These are phyloP conservation scores for Microdochium trichocladiopsis DNA, from an alignment of 2,329 filamentous ascomycete species.

Conservation along the genomic window DNA sequence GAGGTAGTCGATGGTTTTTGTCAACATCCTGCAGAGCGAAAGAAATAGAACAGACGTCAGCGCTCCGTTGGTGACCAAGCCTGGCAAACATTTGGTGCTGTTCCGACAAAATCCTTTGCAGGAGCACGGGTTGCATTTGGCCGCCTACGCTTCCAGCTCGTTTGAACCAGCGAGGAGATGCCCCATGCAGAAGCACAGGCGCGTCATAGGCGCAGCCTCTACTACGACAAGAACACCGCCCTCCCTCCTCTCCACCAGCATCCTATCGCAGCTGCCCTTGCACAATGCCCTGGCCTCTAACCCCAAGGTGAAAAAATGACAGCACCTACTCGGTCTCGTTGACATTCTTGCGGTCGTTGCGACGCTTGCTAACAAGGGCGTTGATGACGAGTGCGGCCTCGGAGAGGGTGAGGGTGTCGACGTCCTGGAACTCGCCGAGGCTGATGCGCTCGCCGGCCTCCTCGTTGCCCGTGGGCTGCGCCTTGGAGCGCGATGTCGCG, in stretches of 20 bases:
- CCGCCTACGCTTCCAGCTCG: background rate
- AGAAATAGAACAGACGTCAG: slow-evolving; percentile 2
- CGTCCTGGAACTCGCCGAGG: slow-evolving; percentile 89
- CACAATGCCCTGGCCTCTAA: too few species aligned
- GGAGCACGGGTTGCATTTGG: too few species aligned
- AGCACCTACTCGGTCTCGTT: slow-evolving; percentile 72
- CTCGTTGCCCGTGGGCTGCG: slow-evolving; percentile 69
- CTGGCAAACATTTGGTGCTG: background rate
- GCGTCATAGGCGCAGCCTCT: too few species aligned
- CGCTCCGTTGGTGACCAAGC: background rate
- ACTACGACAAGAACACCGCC: too few species aligned
- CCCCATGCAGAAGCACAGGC: too few species aligned
- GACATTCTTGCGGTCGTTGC: slow-evolving; percentile 72
- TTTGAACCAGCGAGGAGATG: too few species aligned
- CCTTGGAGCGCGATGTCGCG: slow-evolving; percentile 59
- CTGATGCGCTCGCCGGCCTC: slow-evolving; percentile 76
- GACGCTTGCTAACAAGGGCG: slow-evolving; percentile 74
- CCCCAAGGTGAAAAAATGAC: too few species aligned
- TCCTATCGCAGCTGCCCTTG: too few species aligned
- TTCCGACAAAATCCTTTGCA: too few species aligned
- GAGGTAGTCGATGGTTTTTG: slow-evolving; percentile 86
- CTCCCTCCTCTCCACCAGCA: too few species aligned
- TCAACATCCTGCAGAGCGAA: slow-evolving; percentile 54
- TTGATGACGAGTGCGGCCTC: slow-evolving; percentile 91
- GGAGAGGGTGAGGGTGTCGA: slow-evolving; percentile 85